Conservation (phyloP, 148 eudicot genomes). For the Dianthus caryophyllus region DNA sequence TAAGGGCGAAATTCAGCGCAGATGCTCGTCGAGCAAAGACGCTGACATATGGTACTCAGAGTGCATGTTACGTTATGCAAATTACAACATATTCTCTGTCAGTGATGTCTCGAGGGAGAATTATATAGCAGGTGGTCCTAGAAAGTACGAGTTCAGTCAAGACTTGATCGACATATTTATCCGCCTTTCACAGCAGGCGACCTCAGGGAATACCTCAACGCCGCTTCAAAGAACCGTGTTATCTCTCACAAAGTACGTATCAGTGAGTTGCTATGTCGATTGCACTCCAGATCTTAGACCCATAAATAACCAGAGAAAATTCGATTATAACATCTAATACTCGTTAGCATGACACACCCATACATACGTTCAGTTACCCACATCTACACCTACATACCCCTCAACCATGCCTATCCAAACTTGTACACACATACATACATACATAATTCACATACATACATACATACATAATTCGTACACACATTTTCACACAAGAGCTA, state of each 20-base stretch:
- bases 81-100: conserved; percentile 13
- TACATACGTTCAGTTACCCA: too few relatives aligned
- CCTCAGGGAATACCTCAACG: conserved; percentile 17
- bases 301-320: too few relatives aligned
- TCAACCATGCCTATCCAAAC: too few relatives aligned
- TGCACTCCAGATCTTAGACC: conserved; percentile 25
- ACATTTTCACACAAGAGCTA: too few relatives aligned
- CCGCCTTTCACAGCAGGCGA: conserved; percentile 6
- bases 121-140: background rate
- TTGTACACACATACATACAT: too few relatives aligned
- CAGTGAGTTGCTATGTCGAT: conserved; percentile 17
- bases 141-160: conserved; percentile 1
- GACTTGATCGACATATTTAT: conserved; percentile 7
- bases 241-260: conserved; percentile 2
- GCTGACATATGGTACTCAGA: conserved; percentile 25
- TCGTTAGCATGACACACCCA: too few relatives aligned
- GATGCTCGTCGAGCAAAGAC: conserved; percentile 20
- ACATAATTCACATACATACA: too few relatives aligned
- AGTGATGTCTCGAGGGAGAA: conserved; percentile 7
- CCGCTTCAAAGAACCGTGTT: conserved; percentile 11
- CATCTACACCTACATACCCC: too few relatives aligned
- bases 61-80: conserved; percentile 30
- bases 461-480: too few relatives aligned
- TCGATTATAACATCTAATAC: too few relatives aligned
- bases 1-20: conserved; percentile 17